A percentile compares a stretch with the other conserved stretches of the same genome.
Conservation (phyloP, 2,329 filamentous ascomycete genomes). For the Arachnomyces sp. region DNA sequence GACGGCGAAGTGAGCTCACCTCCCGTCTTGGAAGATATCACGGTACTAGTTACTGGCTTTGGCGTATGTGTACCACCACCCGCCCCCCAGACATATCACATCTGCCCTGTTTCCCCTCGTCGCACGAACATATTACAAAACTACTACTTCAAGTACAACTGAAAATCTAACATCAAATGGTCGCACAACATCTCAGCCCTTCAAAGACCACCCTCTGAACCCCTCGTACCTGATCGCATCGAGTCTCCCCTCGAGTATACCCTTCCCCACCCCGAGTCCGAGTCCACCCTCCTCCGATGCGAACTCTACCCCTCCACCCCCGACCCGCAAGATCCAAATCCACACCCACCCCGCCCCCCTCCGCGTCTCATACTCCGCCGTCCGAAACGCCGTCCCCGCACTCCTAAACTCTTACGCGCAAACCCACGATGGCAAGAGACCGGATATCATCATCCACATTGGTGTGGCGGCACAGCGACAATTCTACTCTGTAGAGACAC, state of each 20-base stretch:
- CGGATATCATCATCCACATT: constrained; percentile 67
- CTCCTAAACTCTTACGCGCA: constrained; percentile 47
- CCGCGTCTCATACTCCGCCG: constrained; percentile 60
- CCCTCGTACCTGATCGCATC: constrained; percentile 72
- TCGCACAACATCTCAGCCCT: constrained; percentile 50
- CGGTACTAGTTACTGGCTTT: constrained; percentile 41
- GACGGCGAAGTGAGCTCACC: constrained; percentile 19
- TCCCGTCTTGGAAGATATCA: constrained; percentile 34
- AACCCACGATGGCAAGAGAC: constrained; percentile 32
- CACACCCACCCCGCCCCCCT: constrained; percentile 56
- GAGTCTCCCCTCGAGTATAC: constrained; percentile 57
- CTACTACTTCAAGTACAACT: constrained; percentile 1
- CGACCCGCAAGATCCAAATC: constrained; percentile 28
- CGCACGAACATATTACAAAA: too few relatives aligned
- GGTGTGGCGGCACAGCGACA: constrained; percentile 62
- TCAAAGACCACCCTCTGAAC: constrained; percentile 65
- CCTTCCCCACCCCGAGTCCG: constrained; percentile 24
- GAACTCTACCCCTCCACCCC: constrained; percentile 5
- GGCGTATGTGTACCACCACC: constrained; percentile 24
- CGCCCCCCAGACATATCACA: not conserved
- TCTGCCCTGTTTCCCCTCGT: constrained; percentile 5
- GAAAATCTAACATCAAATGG: not conserved
- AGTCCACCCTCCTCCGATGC: constrained; percentile 15
- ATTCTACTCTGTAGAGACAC: constrained; percentile 63
- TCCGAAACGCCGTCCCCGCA: constrained; percentile 54